A percentile compares a stretch with the other conserved stretches of the same genome.
Conservation (phyloP, 139 green algal genomes). For the Pleodorina starrii region DNA sequence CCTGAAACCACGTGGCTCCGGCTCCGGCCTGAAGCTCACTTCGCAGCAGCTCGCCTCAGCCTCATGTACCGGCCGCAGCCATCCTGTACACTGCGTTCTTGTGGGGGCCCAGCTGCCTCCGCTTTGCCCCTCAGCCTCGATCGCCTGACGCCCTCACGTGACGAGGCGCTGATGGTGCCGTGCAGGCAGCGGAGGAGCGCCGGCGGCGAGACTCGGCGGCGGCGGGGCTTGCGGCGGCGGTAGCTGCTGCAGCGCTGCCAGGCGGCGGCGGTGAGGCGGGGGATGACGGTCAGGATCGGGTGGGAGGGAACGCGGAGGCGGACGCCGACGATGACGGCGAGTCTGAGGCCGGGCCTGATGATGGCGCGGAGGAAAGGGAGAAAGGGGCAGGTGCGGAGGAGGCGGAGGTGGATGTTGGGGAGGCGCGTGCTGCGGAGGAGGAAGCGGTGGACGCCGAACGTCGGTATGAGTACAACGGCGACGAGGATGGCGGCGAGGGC, state of each 20-base stretch:
- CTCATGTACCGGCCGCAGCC: no score
- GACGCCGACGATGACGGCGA: no score
- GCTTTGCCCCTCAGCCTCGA: not conserved
- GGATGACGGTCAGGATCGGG: not conserved
- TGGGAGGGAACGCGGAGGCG: no score
- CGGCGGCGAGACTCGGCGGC: not conserved
- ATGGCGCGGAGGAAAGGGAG: not conserved
- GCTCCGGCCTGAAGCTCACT: no score
- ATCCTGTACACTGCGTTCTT: not conserved
- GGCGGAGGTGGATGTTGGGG: no score
- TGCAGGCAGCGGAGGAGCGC: constrained; percentile 19
- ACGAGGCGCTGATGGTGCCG: not conserved
- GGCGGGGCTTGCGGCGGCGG: not conserved
- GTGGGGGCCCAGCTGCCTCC: not conserved
- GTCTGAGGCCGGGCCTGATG: no score
- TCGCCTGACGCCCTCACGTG: not conserved
- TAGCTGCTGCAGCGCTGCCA: not conserved
- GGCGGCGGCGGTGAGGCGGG: not conserved
- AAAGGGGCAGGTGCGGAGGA: not conserved
- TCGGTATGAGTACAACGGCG: no score
- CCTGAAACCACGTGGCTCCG: not conserved
- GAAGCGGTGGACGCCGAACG: no score
- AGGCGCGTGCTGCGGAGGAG: no score
- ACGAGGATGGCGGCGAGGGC: not conserved
- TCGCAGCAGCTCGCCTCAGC: no score